Evolutionary conservation across 306 rosid species (phyloP).

Genomic region (Phaseolus lunatus): DNA sequence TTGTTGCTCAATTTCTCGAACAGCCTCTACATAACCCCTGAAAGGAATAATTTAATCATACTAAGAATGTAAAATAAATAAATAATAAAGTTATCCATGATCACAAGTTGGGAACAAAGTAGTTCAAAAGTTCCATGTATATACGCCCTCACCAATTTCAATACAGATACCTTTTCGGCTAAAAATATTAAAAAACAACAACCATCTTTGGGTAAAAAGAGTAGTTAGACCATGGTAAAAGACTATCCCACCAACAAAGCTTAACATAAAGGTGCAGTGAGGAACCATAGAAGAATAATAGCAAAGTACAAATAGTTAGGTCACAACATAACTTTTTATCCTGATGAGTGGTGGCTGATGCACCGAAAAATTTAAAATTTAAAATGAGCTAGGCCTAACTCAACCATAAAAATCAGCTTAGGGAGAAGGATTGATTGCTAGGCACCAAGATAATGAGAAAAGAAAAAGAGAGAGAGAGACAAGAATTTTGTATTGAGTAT

Average conservation of each 20-base stretch:
- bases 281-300: background rate
- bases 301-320: background rate
- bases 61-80: conserved; percentile 2
- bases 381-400: background rate
- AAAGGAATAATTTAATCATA: conserved; percentile 39
- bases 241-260: conserved; percentile 1
- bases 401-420: background rate
- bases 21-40: conserved; percentile 94
- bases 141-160: conserved; percentile 22
- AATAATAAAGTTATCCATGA: background rate
- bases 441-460: too few species aligned
- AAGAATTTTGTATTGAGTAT: too few species aligned
- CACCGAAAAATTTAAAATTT: too few species aligned
- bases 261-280: conserved; percentile 3
- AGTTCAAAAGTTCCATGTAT: conserved; percentile 25
- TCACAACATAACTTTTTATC: too few species aligned
- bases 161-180: background rate
- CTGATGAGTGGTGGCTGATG: too few species aligned
- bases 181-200: background rate
- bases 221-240: conserved; percentile 21
- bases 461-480: too few species aligned
- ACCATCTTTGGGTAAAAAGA: background rate
- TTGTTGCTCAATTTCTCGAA: conserved; percentile 87
- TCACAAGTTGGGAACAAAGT: conserved; percentile 33
- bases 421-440: background rate